Conservation (phyloP, 495 filamentous ascomycete genomes). For the Podospora didyma region DNA sequence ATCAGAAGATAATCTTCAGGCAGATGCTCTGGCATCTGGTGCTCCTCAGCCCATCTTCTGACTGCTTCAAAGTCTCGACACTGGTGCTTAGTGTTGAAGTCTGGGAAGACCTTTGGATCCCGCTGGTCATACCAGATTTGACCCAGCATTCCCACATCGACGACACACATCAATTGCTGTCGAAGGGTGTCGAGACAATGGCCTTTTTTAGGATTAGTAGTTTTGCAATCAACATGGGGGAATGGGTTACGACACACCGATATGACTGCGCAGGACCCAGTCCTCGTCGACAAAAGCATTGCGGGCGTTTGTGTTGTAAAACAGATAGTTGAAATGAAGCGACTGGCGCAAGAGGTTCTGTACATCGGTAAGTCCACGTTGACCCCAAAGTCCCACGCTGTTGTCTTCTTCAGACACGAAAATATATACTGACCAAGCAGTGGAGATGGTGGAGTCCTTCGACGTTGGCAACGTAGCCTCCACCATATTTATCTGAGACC, state of each 20-base stretch:
- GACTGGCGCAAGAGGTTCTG: constrained; percentile 51
- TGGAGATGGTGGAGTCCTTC: constrained; percentile 55
- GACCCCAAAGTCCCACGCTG: no score
- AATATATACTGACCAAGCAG: constrained; percentile 36
- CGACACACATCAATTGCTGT: constrained; percentile 51
- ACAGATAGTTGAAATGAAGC: constrained; percentile 51
- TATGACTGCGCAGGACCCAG: neutral
- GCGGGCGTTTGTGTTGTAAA: constrained; percentile 42
- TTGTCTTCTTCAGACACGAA: neutral
- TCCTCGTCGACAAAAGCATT: constrained; percentile 34
- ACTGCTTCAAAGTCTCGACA: neutral
- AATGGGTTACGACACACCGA: no score
- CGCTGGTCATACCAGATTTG: constrained; percentile 45
- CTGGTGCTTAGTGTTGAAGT: neutral
- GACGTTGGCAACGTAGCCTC: constrained; percentile 48
- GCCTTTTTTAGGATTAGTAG: constrained; percentile 13
- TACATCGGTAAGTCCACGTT: neutral
- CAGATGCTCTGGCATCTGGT: constrained; percentile 25
- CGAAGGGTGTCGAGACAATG: constrained; percentile 52
- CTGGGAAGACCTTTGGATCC: constrained; percentile 23
- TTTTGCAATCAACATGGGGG: no score
- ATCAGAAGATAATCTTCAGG: neutral
- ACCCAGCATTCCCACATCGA: constrained; percentile 46
- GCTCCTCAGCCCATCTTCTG: constrained; percentile 7
- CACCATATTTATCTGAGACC: constrained; percentile 46